Conservation (phyloP, 352 stramenopile genomes). For the Phytopythium cucurbitacearum region DNA sequence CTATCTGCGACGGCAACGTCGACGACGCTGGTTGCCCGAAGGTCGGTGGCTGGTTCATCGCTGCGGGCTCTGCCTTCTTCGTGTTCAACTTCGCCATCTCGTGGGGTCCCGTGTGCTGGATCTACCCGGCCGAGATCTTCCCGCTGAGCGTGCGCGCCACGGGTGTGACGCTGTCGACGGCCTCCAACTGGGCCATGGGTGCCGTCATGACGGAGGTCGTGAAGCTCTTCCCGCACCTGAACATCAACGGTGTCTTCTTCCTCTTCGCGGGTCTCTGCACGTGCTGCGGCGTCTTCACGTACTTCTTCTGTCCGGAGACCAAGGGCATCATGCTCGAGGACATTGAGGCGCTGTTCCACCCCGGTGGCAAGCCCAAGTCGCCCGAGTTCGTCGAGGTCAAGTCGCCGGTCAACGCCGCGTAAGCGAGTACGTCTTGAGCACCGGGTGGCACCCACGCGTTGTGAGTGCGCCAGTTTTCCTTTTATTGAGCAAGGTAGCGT, state of each 20-base stretch:
- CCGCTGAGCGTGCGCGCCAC: constrained; percentile 33
- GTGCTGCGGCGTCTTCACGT: constrained; percentile 29
- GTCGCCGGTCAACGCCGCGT: constrained; percentile 15
- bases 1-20: constrained; percentile 26
- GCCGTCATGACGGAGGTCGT: constrained; percentile 28
- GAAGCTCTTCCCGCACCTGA: constrained; percentile 25
- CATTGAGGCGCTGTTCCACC: constrained; percentile 34
- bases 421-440: constrained; percentile 1
- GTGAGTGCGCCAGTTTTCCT: no score
- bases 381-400: constrained; percentile 22
- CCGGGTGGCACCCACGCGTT: background rate
- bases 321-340: constrained; percentile 41
- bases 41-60: constrained; percentile 29
- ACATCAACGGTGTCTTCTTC: constrained; percentile 54
- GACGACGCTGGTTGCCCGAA: constrained; percentile 19
- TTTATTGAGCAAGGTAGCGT: no score
- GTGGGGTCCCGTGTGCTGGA: constrained; percentile 45
- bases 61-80: constrained; percentile 29
- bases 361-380: constrained; percentile 7
- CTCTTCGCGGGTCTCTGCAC: constrained; percentile 39
- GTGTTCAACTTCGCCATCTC: constrained; percentile 39
- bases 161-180: constrained; percentile 18
- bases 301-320: constrained; percentile 34
- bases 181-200: constrained; percentile 39
- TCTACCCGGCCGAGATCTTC: constrained; percentile 57